phyloP scores from a whole-genome alignment of 768 basidiomycete genomes.

The Amanita rimosa region DNA sequence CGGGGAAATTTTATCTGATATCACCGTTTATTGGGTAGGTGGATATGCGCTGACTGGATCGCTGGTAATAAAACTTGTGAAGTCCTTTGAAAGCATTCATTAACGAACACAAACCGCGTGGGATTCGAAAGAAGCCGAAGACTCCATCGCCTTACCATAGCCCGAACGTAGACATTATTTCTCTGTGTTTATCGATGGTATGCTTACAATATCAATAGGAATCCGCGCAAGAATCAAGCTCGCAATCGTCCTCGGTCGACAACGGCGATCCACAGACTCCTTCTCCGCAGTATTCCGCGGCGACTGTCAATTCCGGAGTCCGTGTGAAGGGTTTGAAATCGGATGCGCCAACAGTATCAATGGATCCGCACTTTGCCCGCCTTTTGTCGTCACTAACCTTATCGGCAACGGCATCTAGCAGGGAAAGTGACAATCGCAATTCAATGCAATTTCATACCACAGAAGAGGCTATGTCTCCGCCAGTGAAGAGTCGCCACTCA shows the following conservation, averaged over 20 bases:
- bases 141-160: slow-evolving; percentile 5
- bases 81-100: slow-evolving; percentile 62
- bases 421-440: background rate
- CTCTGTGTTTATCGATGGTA: slow-evolving; percentile 3
- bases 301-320: slow-evolving; percentile 21
- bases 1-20: slow-evolving; percentile 88
- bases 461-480: background rate
- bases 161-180: slow-evolving; percentile 3
- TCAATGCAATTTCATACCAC: background rate
- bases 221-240: slow-evolving; percentile 50
- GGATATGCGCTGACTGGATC: background rate
- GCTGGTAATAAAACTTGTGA: slow-evolving; percentile 6
- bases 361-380: slow-evolving; percentile 66
- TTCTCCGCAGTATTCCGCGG: slow-evolving; percentile 43
- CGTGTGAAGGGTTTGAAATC: slow-evolving; percentile 20
- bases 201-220: slow-evolving; percentile 17
- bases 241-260: slow-evolving; percentile 51
- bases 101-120: slow-evolving; percentile 47
- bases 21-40: slow-evolving; percentile 84
- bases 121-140: slow-evolving; percentile 24
- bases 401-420: slow-evolving; percentile 28
- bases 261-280: slow-evolving; percentile 53
- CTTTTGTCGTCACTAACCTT: slow-evolving; percentile 51
- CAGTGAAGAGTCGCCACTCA: background rate
- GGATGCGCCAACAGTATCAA: slow-evolving; percentile 19